phyloP scores from a whole-genome alignment of 148 eudicot species.

The Silene latifolia region DNA sequence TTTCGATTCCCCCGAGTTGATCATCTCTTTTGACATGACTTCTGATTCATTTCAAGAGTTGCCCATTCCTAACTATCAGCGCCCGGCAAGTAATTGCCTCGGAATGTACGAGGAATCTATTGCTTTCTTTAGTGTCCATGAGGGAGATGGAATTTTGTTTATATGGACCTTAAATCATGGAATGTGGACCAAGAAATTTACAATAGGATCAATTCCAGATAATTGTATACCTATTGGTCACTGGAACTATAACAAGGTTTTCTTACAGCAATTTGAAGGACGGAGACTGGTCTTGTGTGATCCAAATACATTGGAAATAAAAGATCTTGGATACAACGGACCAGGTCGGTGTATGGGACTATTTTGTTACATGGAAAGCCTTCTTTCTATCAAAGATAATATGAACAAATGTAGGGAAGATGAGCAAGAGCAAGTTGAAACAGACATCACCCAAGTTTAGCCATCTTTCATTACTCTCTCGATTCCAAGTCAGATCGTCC shows the following conservation, averaged over 20 bases:
- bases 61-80: background rate
- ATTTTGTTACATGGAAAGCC: conserved; percentile 1
- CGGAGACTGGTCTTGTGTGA: background rate
- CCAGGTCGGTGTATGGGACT: background rate
- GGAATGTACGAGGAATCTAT: background rate
- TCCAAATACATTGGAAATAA: background rate
- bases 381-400: background rate
- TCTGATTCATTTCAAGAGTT: background rate
- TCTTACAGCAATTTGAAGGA: background rate
- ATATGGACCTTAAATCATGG: conserved; percentile 7
- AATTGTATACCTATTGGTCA: background rate
- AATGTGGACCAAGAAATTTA: background rate
- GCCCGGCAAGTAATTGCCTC: background rate
- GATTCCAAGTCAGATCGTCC: too few species aligned
- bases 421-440: too few species aligned
- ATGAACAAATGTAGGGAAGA: too few species aligned
- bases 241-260: conserved; percentile 1
- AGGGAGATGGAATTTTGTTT: background rate
- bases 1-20: background rate
- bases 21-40: background rate
- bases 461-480: too few species aligned
- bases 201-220: conserved; percentile 4
- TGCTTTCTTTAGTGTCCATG: background rate
- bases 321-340: background rate
- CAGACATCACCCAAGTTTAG: too few species aligned